These are phyloP conservation scores for Haematococcus lacustris DNA, from an alignment of 139 green algal species.

Conservation along the genomic window DNA sequence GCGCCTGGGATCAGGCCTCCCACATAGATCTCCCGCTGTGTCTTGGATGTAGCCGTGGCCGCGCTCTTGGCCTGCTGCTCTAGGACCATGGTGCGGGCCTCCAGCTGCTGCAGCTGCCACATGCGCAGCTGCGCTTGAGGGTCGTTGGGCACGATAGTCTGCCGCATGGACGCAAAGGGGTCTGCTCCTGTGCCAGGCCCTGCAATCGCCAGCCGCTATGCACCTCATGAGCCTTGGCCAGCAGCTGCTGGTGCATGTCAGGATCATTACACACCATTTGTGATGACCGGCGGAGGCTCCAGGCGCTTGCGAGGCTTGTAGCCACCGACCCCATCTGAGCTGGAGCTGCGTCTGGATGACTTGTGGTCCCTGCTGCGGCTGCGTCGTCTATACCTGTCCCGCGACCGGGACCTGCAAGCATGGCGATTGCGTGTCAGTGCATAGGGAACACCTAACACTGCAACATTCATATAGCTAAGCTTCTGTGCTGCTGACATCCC, in stretches of 20 bases:
- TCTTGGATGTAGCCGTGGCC: constrained; percentile 59
- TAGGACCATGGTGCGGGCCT: constrained; percentile 65
- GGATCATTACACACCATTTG: constrained; percentile 5
- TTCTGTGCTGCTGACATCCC: no score
- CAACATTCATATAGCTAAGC: no score
- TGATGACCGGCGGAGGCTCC: constrained; percentile 3
- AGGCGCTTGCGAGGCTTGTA: constrained; percentile 12
- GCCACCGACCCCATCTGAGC: constrained; percentile 5
- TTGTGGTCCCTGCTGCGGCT: constrained; percentile 1
- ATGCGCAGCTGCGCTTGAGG: constrained; percentile 21
- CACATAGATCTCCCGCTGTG: constrained; percentile 76
- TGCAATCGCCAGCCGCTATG: no score
- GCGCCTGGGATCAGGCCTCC: constrained; percentile 66
- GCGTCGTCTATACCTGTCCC: not conserved
- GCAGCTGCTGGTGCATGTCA: no score
- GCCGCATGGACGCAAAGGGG: constrained; percentile 13
- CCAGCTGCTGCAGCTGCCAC: constrained; percentile 77
- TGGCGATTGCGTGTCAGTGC: no score
- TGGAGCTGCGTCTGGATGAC: constrained; percentile 1
- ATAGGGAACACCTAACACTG: no score
- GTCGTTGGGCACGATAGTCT: not conserved
- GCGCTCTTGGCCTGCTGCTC: constrained; percentile 72
- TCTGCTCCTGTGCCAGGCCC: constrained; percentile 16
- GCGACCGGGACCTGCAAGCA: not conserved
- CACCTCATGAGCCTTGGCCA: no score